Evolutionary conservation across 2,329 filamentous ascomycete genomes (phyloP).

Genomic region (Paecilomyces dactylethromorphus): DNA sequence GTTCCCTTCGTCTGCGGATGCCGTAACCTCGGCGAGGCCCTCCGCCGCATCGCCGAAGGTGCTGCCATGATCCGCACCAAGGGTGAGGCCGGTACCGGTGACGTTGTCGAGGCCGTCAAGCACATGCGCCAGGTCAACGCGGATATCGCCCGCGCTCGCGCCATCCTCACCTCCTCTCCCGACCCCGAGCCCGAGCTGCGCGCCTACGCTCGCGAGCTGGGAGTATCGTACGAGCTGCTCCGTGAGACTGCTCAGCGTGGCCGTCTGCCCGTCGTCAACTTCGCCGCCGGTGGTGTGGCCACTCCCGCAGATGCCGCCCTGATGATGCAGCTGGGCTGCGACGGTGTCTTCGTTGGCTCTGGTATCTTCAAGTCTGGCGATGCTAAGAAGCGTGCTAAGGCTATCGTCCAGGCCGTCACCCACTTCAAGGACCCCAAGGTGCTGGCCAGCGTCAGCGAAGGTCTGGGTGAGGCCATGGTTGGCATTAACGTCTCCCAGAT

Average conservation of each 20-base stretch:
- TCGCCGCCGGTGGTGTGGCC: slow-evolving; percentile 98
- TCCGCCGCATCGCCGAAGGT: slow-evolving; percentile 84
- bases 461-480: slow-evolving; percentile 96
- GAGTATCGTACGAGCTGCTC: slow-evolving; percentile 69
- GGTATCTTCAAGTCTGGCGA: slow-evolving; percentile 98
- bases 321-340: slow-evolving; percentile 99
- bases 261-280: slow-evolving; percentile 91
- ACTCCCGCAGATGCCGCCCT: slow-evolving; percentile 93
- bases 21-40: slow-evolving; percentile 86
- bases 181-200: slow-evolving; percentile 65
- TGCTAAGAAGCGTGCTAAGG: slow-evolving; percentile 80
- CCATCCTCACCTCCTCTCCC: slow-evolving; percentile 39
- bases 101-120: slow-evolving; percentile 91
- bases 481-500: slow-evolving; percentile 82
- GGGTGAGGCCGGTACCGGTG: slow-evolving; percentile 93
- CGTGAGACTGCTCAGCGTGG: slow-evolving; percentile 82
- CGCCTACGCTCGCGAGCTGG: slow-evolving; percentile 73
- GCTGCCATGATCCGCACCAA: slow-evolving; percentile 99
- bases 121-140: slow-evolving; percentile 88
- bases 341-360: slow-evolving; percentile 93
- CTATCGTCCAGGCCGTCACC: slow-evolving; percentile 90
- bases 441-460: slow-evolving; percentile 77
- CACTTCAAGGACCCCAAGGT: slow-evolving; percentile 82
- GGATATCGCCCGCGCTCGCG: slow-evolving; percentile 68
- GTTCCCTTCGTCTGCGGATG: slow-evolving; percentile 95